A percentile compares a stretch with the other conserved stretches of the same genome.
Evolutionary conservation across 345 rosid genomes (phyloP).

Genomic region (Gynandropsis gynandra): DNA sequence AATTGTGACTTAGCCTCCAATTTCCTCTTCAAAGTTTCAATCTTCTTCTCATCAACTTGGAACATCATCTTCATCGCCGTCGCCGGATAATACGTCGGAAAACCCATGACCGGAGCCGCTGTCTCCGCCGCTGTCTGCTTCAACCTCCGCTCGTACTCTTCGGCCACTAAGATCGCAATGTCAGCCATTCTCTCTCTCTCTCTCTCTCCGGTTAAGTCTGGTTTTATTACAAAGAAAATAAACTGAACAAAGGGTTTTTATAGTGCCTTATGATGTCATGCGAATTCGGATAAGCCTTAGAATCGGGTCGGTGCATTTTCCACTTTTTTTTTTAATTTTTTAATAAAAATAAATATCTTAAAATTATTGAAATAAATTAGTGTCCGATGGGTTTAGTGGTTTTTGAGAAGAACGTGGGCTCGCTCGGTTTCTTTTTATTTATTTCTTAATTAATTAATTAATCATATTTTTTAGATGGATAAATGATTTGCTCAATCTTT

Average conservation of each 20-base stretch:
- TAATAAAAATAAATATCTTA: neutral
- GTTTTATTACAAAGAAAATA: neutral
- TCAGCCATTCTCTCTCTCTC: slow-evolving; percentile 26
- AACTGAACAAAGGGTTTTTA: slow-evolving; percentile 13
- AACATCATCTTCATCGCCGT: slow-evolving; percentile 22
- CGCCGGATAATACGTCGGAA: slow-evolving; percentile 20
- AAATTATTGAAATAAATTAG: slow-evolving; percentile 15
- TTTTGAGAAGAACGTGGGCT: too few relatives aligned
- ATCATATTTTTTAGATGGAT: too few relatives aligned
- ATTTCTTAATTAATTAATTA: too few relatives aligned
- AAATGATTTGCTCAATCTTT: too few relatives aligned
- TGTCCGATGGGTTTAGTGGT: slow-evolving; percentile 1
- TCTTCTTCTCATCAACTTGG: slow-evolving; percentile 18
- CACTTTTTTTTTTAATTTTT: neutral
- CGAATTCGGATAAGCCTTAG: slow-evolving; percentile 22
- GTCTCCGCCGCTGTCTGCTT: slow-evolving; percentile 9
- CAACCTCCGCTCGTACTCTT: slow-evolving; percentile 28
- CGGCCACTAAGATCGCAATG: slow-evolving; percentile 30
- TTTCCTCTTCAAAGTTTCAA: slow-evolving; percentile 21
- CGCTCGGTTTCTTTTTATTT: too few relatives aligned
- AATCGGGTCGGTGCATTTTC: slow-evolving; percentile 1
- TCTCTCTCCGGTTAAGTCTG: slow-evolving; percentile 17
- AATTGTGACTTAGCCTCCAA: slow-evolving; percentile 24
- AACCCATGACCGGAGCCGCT: slow-evolving; percentile 5
- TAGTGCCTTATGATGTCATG: slow-evolving; percentile 13